Conservation (phyloP, 352 stramenopile species). For the Globisporangium canariense region DNA sequence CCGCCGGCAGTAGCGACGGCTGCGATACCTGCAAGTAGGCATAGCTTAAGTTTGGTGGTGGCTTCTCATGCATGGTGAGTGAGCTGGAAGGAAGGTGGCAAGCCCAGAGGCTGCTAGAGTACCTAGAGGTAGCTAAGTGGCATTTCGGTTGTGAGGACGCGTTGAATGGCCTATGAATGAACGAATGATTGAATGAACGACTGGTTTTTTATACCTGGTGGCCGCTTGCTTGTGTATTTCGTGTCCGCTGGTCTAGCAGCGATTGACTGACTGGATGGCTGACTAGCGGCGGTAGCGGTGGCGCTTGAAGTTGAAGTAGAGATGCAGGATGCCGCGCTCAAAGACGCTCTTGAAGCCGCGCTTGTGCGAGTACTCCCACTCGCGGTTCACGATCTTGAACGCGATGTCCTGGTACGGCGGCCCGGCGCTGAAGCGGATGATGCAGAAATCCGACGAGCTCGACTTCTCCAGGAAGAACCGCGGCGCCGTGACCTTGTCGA, state of each 20-base stretch:
- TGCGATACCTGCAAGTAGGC: conserved; percentile 24
- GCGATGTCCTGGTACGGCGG: conserved; percentile 99
- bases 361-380: conserved; percentile 98
- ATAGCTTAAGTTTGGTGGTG: not conserved
- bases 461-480: conserved; percentile 94
- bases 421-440: conserved; percentile 97
- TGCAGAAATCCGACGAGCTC: conserved; percentile 94
- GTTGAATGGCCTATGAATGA: not conserved
- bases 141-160: not conserved
- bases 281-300: conserved; percentile 94
- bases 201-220: not conserved
- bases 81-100: not conserved
- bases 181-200: conserved; percentile 6
- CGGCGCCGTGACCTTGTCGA: conserved; percentile 95
- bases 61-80: not conserved
- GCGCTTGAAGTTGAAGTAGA: conserved; percentile 99
- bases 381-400: conserved; percentile 99
- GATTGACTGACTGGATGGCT: not conserved
- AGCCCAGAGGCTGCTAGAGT: not conserved
- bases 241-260: not conserved
- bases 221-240: not conserved
- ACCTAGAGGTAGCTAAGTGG: not conserved
- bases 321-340: conserved; percentile 96
- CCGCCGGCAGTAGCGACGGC: conserved; percentile 6
- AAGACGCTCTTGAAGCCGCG: conserved; percentile 98